These are phyloP conservation scores for Phytophthora hibernalis DNA, from an alignment of 352 stramenopile species.

Conservation along the genomic window DNA sequence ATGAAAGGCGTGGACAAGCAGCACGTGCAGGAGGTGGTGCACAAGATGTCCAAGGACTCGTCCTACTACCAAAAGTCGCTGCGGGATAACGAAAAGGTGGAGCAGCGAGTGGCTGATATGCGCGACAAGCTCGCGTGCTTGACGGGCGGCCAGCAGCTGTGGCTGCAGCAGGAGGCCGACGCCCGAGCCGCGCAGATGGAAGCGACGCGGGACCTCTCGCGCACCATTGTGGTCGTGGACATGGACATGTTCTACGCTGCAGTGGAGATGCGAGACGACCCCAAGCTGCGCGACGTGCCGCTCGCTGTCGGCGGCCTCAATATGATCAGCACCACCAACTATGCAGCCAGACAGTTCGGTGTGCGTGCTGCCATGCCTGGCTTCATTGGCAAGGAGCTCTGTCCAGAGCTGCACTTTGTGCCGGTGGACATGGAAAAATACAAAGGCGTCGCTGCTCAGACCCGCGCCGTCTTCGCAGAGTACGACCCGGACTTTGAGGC, in stretches of 20 bases:
- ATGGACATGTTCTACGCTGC: constrained; percentile 99
- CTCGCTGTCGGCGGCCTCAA: constrained; percentile 92
- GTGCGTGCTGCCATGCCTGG: constrained; percentile 96
- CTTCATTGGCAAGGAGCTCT: constrained; percentile 96
- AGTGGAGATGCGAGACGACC: constrained; percentile 95
- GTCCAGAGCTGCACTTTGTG: constrained; percentile 94
- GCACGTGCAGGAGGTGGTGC: constrained; percentile 93
- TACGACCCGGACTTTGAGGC: constrained; percentile 94
- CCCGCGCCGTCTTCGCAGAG: constrained; percentile 87
- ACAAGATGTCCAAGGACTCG: constrained; percentile 95
- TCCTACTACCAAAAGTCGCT: constrained; percentile 93
- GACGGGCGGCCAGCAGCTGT: constrained; percentile 40
- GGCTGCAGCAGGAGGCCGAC: constrained; percentile 53
- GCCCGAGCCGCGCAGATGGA: constrained; percentile 60
- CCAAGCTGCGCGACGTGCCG: constrained; percentile 86
- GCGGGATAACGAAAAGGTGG: constrained; percentile 88
- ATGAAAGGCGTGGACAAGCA: constrained; percentile 91
- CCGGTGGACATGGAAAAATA: constrained; percentile 94
- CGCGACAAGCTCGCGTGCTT: constrained; percentile 63
- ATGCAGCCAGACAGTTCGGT: constrained; percentile 93
- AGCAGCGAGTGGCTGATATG: constrained; percentile 85
- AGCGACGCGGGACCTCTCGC: constrained; percentile 56
- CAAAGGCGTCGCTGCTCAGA: constrained; percentile 69
- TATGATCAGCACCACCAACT: constrained; percentile 98
- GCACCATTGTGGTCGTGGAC: constrained; percentile 92